Evolutionary conservation across 2,329 filamentous ascomycete genomes (phyloP).

Genomic region (Diplodia seriata): DNA sequence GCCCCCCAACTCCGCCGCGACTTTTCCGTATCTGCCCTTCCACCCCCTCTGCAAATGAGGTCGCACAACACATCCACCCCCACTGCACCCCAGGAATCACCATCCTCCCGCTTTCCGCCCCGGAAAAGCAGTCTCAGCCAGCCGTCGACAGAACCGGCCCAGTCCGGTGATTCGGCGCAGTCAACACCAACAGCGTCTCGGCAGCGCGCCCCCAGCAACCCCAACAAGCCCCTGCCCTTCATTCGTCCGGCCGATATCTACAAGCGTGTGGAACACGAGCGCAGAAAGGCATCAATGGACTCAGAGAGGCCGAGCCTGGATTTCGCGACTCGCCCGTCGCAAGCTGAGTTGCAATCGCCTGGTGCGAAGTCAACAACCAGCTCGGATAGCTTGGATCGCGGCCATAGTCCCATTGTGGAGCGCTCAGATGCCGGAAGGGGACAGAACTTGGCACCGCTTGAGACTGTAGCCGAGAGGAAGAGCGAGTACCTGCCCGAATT

Average conservation of each 20-base stretch:
- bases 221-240: constrained; percentile 66
- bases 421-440: constrained; percentile 9
- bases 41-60: constrained; percentile 56
- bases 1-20: constrained; percentile 54
- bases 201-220: constrained; percentile 39
- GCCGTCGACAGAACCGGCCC: constrained; percentile 24
- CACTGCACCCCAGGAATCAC: constrained; percentile 39
- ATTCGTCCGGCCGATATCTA: constrained; percentile 80
- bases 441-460: constrained; percentile 47
- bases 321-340: constrained; percentile 48
- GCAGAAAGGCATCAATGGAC: constrained; percentile 63
- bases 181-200: constrained; percentile 37
- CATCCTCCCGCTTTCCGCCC: constrained; percentile 58
- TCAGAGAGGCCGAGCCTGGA: constrained; percentile 65
- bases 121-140: constrained; percentile 67
- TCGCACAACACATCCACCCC: constrained; percentile 46
- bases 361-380: constrained; percentile 26
- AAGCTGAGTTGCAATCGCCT: constrained; percentile 34
- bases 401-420: constrained; percentile 7
- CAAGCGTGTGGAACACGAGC: constrained; percentile 72
- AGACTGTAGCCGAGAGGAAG: constrained; percentile 64
- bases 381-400: constrained; percentile 31
- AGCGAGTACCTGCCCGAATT: constrained; percentile 64
- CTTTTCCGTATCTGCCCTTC: constrained; percentile 61
- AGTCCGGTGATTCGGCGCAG: constrained; percentile 1